Evolutionary conservation across 441 rosid species (phyloP), one percentile per base, ranked within the genome.

Genomic region (Metrosideros polymorpha): DNA sequence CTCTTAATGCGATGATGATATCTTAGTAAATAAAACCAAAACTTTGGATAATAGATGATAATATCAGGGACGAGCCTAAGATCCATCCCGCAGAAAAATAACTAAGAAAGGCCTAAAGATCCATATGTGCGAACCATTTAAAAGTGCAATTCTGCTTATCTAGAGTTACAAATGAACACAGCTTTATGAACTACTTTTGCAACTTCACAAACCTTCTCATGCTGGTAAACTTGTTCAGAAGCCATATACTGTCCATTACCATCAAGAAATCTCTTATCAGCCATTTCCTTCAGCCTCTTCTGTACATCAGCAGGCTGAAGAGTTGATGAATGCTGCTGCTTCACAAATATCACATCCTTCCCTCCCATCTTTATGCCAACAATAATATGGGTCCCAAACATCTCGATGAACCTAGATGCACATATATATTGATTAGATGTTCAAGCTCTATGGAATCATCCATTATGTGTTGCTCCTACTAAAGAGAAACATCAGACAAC

Each of bases 291-390:
- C 86, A 98, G 86, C 90, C 91, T 91, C 91, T 91, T 92, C 87
- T 95, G 99, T 79, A 98, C 85, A 88, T 96, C 99, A 89, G 93
- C 94, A 82, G 98, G 95, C 86, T 91, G 95, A 87, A 96, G 94
- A 88, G 85, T 90, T 83, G 99, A 95, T 18, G 98, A 92, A 89
- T 95, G 98, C 85, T 92, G 95, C 87, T 98, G 99, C 85, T 97
- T 98, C 83, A 95, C 90, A 89, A 93, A 95, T 89, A 98, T 93
- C 51, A 98, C 99, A 92, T 98, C 99, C 91, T 96, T 98, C 82
- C 99, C 99, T 55, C 99, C 99, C 98, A 96, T 95, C 92, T 95
- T 94, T 85, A 98, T 93, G 82, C 99, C 96, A 90, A 94, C 97
- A 84, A 96, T 92, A 83, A 98, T 92, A 92, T 98, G 99, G 7